Evolutionary conservation across 176 grass and related monocot genomes (phyloP).

Genomic region (Chrysopogon serrulatus): DNA sequence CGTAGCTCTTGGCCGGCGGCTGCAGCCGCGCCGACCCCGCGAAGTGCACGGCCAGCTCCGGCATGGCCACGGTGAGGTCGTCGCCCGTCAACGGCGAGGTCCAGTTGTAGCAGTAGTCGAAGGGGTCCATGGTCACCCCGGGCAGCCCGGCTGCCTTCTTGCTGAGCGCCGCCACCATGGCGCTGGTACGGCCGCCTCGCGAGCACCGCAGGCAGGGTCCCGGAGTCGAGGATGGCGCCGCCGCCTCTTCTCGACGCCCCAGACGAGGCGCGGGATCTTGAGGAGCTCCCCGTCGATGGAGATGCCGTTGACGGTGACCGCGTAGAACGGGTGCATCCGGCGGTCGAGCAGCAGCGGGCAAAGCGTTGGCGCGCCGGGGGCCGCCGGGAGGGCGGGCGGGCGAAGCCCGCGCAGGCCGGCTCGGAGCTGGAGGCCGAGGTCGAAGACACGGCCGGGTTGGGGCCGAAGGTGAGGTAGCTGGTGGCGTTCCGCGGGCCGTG

Average conservation of each 20-base stretch:
- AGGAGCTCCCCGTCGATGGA: constrained; percentile 63
- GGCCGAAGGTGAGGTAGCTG: constrained; percentile 80
- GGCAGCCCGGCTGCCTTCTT: constrained; percentile 36
- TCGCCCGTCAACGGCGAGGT: constrained; percentile 34
- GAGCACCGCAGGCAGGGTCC: constrained; percentile 72
- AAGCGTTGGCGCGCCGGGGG: constrained; percentile 39
- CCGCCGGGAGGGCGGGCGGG: not conserved
- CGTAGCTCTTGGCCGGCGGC: constrained; percentile 91
- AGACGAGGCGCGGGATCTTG: constrained; percentile 56
- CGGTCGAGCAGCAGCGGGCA: constrained; percentile 61
- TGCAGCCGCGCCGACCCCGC: constrained; percentile 46
- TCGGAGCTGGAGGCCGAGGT: not conserved
- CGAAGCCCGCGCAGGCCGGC: not conserved
- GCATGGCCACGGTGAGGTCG: constrained; percentile 9
- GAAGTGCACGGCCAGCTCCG: constrained; percentile 69
- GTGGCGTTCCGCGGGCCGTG: constrained; percentile 82
- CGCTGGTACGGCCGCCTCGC: constrained; percentile 54
- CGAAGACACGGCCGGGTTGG: constrained; percentile 30
- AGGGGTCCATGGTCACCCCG: constrained; percentile 60
- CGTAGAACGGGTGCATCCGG: constrained; percentile 69
- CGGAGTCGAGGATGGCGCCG: constrained; percentile 85
- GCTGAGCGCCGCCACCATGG: constrained; percentile 53
- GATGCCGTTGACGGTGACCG: constrained; percentile 47
- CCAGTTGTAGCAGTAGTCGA: constrained; percentile 99
- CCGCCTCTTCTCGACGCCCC: constrained; percentile 74